phyloP scores from a whole-genome alignment of 768 basidiomycete genomes.

The Suillus luteus region DNA sequence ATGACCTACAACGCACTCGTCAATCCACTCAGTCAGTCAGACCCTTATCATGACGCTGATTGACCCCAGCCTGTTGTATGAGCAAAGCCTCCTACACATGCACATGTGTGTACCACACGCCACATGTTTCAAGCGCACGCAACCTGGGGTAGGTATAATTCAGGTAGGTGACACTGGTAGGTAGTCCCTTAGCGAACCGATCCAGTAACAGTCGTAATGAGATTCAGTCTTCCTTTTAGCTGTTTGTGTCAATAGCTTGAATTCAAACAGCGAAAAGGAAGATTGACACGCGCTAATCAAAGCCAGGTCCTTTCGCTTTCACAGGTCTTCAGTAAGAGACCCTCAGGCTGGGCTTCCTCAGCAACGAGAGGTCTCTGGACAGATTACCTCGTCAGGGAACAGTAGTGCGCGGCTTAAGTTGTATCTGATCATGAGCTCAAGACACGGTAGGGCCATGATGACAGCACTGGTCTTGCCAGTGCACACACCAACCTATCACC shows the following conservation, averaged over 20 bases:
- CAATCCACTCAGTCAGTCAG: background rate
- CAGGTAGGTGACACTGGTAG: background rate
- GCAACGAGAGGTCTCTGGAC: background rate
- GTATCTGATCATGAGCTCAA: background rate
- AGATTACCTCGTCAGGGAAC: too few species aligned
- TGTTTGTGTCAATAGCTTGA: too few species aligned
- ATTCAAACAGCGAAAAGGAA: background rate
- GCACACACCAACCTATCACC: too few species aligned
- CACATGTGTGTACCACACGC: background rate
- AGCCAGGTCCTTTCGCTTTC: background rate
- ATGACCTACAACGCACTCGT: background rate
- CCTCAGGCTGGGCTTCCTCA: background rate
- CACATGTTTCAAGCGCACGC: background rate
- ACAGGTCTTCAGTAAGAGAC: background rate
- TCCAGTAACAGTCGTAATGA: background rate
- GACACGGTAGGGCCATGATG: background rate
- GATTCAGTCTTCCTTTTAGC: background rate
- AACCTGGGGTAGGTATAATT: background rate
- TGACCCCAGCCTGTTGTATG: background rate
- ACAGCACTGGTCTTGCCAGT: background rate
- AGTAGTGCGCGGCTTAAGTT: background rate
- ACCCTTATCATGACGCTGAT: background rate
- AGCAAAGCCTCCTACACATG: too few species aligned
- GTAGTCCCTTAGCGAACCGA: too few species aligned
- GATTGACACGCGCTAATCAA: background rate